Evolutionary conservation across 208 protist species (phyloP).

Genomic region (Leishmania turanica): DNA sequence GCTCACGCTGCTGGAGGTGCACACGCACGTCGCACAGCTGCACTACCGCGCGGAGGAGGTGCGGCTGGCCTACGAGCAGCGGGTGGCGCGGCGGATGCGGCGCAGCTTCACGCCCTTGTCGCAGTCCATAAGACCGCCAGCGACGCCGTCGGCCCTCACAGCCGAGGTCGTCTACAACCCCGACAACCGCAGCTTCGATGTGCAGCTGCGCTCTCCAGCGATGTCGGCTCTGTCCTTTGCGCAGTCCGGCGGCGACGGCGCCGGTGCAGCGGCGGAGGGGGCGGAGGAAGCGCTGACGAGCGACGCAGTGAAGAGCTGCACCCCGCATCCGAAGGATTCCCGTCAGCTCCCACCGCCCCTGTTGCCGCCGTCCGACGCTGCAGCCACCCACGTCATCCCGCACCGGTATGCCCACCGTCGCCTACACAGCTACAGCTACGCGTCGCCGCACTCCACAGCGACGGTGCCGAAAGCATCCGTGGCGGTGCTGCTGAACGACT

Average conservation of each 20-base stretch:
- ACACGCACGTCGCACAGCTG: constrained; percentile 69
- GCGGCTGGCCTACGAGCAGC: constrained; percentile 23
- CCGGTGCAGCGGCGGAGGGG: not conserved
- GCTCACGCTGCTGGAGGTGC: constrained; percentile 71
- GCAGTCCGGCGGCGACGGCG: not conserved
- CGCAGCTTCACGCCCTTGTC: not conserved
- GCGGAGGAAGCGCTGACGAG: not conserved
- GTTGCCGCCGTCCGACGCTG: not conserved
- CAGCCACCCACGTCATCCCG: not conserved
- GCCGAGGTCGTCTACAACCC: constrained; percentile 24
- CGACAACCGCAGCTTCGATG: constrained; percentile 30
- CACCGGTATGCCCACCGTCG: not conserved
- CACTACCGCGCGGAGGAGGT: constrained; percentile 57
- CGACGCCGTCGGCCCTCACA: constrained; percentile 3
- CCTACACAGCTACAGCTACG: not conserved
- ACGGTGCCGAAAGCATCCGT: not conserved
- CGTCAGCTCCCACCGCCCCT: not conserved
- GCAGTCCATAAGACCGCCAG: not conserved
- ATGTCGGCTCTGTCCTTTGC: not conserved
- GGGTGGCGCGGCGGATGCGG: constrained; percentile 9
- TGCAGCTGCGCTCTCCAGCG: constrained; percentile 12
- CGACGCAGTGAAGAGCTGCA: not conserved
- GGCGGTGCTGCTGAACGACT: constrained; percentile 21
- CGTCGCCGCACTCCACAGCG: not conserved
- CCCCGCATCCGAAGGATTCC: not conserved